These are phyloP conservation scores for Yarrowia keelungensis DNA, from an alignment of 805 yeast species.

Conservation along the genomic window DNA sequence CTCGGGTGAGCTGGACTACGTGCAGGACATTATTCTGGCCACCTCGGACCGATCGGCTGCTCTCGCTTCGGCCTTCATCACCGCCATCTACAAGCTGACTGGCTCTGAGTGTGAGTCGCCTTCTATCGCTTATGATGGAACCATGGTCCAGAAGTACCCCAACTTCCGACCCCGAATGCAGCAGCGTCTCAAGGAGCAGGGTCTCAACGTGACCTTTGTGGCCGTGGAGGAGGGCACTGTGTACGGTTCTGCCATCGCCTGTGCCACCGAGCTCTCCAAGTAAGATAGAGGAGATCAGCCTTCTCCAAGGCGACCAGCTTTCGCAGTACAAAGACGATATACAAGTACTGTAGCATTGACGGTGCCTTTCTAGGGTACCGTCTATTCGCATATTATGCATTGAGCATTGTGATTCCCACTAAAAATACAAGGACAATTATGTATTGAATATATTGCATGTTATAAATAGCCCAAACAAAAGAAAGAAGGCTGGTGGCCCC, in stretches of 20 bases:
- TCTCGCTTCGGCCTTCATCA: conserved; percentile 45
- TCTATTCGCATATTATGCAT: conserved; percentile 1
- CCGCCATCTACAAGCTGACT: conserved; percentile 41
- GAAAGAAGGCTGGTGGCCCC: conserved; percentile 1
- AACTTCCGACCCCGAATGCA: conserved; percentile 42
- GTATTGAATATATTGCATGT: conserved; percentile 18
- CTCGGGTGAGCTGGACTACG: conserved; percentile 43
- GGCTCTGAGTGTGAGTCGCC: conserved; percentile 40
- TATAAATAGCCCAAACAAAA: neutral
- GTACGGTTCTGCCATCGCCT: conserved; percentile 26
- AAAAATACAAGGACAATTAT: neutral
- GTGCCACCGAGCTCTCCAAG: conserved; percentile 7
- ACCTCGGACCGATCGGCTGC: conserved; percentile 51
- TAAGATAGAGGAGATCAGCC: neutral
- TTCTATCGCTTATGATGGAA: conserved; percentile 48
- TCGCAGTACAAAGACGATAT: too few species aligned
- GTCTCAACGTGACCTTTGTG: conserved; percentile 28
- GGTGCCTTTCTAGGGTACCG: neutral
- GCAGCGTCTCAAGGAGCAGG: conserved; percentile 33
- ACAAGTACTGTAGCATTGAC: neutral
- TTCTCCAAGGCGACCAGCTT: too few species aligned
- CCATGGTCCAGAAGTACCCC: conserved; percentile 49
- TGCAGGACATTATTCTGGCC: conserved; percentile 43
- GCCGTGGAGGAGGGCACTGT: conserved; percentile 23
- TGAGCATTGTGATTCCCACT: conserved; percentile 19